Conservation (phyloP, 2,329 filamentous ascomycete genomes). For the Endothia cerciana region DNA sequence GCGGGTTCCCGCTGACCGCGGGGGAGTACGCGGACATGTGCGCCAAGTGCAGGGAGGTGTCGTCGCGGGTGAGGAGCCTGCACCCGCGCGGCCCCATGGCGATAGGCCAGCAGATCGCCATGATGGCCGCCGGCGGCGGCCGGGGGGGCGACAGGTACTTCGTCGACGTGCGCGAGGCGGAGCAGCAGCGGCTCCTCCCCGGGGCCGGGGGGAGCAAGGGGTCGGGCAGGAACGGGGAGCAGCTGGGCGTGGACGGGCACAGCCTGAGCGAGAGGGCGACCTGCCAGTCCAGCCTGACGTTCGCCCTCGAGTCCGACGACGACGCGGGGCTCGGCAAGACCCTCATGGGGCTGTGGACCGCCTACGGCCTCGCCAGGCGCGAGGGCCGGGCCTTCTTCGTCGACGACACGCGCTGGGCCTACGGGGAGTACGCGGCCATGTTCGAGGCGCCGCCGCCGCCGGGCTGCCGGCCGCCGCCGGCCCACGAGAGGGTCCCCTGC, state of each 20-base stretch:
- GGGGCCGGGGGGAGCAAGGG: conserved; percentile 40
- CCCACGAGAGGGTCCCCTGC: conserved; percentile 80
- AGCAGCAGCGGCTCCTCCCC: conserved; percentile 65
- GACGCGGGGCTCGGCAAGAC: conserved; percentile 79
- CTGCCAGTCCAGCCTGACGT: conserved; percentile 76
- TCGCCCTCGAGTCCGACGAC: conserved; percentile 69
- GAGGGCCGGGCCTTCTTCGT: conserved; percentile 81
- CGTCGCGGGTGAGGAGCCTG: conserved; percentile 58
- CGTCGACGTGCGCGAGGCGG: conserved; percentile 74
- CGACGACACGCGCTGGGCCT: conserved; percentile 82
- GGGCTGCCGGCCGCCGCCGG: conserved; percentile 68
- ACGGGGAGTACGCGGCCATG: conserved; percentile 74
- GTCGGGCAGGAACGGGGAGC: conserved; percentile 35
- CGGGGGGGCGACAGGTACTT: conserved; percentile 62
- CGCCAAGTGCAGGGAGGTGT: conserved; percentile 66
- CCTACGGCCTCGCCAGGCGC: conserved; percentile 76
- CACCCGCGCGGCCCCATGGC: conserved; percentile 44
- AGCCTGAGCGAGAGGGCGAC: conserved; percentile 53
- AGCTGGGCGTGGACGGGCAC: conserved; percentile 54
- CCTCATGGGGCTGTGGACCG: conserved; percentile 80
- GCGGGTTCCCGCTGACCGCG: conserved; percentile 68
- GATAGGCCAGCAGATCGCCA: conserved; percentile 42
- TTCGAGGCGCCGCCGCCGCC: conserved; percentile 70
- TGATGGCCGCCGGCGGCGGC: conserved; percentile 53
- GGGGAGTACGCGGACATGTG: conserved; percentile 73